A percentile compares a stretch with the other conserved stretches of the same genome.
phyloP scores from a whole-genome alignment of 306 rosid genomes.

The Adenanthera pavonina region DNA sequence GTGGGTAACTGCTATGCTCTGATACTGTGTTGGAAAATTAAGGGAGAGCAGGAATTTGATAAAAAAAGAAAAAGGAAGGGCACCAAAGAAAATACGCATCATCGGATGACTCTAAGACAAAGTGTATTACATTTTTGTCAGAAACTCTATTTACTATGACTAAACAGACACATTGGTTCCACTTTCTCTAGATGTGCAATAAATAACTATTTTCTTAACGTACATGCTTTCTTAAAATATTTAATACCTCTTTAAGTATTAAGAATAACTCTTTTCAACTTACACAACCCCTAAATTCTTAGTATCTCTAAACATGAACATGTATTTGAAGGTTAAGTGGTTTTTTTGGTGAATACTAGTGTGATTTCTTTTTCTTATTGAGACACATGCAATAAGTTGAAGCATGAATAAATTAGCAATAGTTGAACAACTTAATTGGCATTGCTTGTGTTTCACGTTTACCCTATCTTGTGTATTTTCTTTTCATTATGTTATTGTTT shows the following conservation, averaged over 20 bases:
- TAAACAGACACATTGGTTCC: no score
- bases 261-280: neutral
- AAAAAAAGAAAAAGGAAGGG: no score
- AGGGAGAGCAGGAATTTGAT: no score
- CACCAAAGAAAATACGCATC: no score
- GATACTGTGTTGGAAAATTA: no score
- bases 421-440: constrained; percentile 26
- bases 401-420: neutral
- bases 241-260: neutral
- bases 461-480: constrained; percentile 7
- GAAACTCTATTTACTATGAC: no score
- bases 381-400: neutral
- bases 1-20: no score
- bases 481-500: neutral
- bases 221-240: neutral
- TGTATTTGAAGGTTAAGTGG: neutral
- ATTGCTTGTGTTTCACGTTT: constrained; percentile 35
- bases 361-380: neutral
- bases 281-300: neutral
- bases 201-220: neutral
- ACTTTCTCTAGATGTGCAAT: neutral
- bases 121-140: no score
- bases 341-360: constrained; percentile 14
- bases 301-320: neutral
- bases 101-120: no score